Evolutionary conservation across 805 yeast genomes (phyloP), one percentile per base, ranked within the genome.

Genomic region (Tetrapisispora nanseiensis): DNA sequence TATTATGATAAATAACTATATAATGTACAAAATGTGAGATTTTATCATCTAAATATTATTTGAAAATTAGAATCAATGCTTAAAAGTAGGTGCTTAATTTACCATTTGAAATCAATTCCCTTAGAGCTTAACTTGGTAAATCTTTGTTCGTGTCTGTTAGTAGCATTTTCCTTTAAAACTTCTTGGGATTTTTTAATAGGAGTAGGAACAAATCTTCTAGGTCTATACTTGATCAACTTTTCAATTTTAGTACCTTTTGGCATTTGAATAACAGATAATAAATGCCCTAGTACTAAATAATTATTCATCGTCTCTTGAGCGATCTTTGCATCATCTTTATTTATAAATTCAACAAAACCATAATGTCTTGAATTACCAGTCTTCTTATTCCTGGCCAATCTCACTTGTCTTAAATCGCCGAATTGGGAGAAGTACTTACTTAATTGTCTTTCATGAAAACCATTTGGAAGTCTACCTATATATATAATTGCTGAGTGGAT

Each of bases 251-350:
- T 74, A 10, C 75, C 71, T 37, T 74, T 61, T 44, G 74, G 75
- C 37, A 62, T 41, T 20, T 60, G 45, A 45, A 74, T 68, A 29
- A 83, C 89, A 63, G 84, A 81, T 52, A 92, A 68, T 47, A 89
- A 74, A 63, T 90, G 97, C 6, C 94, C 94, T 67, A 85, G 80
- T 35, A 92, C 60, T 48, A 92, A 72, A 56, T 92, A 92, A 66
- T 92, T 92, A 65, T 92, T 81, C 98, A 92, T 92, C 36, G 97
- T 80, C 51, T 92, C 97, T 47, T 83, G 84, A 3, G 96, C 98
- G 47, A 87, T 71, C 51, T 78, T 74, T 35, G 97, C 97, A 43
- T 83, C 94, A 37, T 80, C 85, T 30, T 62, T 58, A 42, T 77
- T 71, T 33, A 72, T 75, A 57, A 90, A 92, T 65, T 92, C 96